Base-by-base conservation (phyloP, 306 rosid species). In the Mimosa pudica region DNA sequence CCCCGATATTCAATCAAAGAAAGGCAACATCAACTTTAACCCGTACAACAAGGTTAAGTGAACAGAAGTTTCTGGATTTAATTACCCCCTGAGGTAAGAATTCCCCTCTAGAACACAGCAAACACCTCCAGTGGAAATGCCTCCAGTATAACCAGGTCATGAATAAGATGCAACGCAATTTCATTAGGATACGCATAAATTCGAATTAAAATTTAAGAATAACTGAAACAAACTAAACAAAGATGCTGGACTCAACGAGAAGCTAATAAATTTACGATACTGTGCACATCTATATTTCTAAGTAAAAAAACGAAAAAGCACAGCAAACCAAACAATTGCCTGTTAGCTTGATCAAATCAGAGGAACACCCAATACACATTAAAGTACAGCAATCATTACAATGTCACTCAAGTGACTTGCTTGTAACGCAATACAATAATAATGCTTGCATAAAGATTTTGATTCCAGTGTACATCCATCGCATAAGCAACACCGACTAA, bases 81-180 rank as follows among this genome's bases (percentile, higher is more conserved):
- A 75, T 77, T 87, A 84, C 91, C 85, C 70, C 86, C 90, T 73
- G 48, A 55, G 77, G 73, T 16, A 71, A 38, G 74, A 75, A 47
- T 85, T 69, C 49, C 67, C 85, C 74, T 67, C 84, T 70, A n/a
- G 57, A 78, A 85, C 48, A 84, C 81, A 83, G 88, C 88, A 52
- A 74, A 77, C 77, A 85, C 87, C 87, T 86, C 89, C 92, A 61
- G 48, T 76, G 89, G 87, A 73, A 80, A 82, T 84, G 92, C 90
- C 90, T 87, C 90, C 90, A 77, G 77, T 80, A 79, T 66, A 84
- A 81, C 73, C 82, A 89, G 66, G 80, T 86, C 90, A 91, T 87
- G 91, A 82, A 87, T 86, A 89, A 86, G 88, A 89, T 86, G 88
- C 77, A 89, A 89, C 35, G 87, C 86, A 86, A 82, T 70, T 72